A percentile compares a stretch with the other conserved stretches of the same genome.
These are phyloP conservation scores for Elongisporangium senticosum DNA, from an alignment of 352 stramenopile genomes.

Conservation along the genomic window DNA sequence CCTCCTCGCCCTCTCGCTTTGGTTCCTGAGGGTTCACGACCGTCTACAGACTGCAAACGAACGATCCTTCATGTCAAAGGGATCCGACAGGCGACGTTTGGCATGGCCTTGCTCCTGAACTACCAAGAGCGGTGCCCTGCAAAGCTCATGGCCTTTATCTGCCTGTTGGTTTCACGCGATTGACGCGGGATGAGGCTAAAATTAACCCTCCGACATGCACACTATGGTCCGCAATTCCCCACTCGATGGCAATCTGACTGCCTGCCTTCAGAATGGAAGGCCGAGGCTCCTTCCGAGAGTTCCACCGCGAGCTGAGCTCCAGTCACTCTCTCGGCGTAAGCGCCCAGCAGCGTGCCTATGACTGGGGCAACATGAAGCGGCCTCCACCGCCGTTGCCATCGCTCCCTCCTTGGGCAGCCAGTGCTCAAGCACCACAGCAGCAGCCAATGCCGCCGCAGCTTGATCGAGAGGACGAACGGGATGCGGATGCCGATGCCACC, in stretches of 20 bases:
- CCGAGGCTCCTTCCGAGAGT: conserved; percentile 36
- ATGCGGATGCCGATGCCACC: conserved; percentile 5
- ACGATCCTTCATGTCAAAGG: not conserved
- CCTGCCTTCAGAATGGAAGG: conserved; percentile 22
- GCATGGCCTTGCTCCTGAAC: not conserved
- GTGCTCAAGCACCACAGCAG: conserved; percentile 1
- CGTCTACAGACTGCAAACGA: not conserved
- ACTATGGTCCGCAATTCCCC: not conserved
- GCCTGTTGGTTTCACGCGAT: not conserved
- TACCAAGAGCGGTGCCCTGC: not conserved
- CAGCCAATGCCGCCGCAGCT: conserved; percentile 5
- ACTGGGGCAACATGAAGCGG: conserved; percentile 19
- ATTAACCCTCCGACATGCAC: not conserved
- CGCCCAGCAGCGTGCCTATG: conserved; percentile 10
- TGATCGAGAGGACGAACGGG: conserved; percentile 12
- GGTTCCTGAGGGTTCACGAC: not conserved
- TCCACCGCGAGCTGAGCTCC: conserved; percentile 36
- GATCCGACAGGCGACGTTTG: not conserved
- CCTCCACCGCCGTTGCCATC: conserved; percentile 33
- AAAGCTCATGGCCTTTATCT: not conserved
- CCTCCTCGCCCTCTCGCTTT: not conserved
- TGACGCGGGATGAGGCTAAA: not conserved
- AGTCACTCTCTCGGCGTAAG: conserved; percentile 7
- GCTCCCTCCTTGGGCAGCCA: conserved; percentile 37
- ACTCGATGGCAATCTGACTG: not conserved